A percentile compares a stretch with the other conserved stretches of the same genome.
Conservation (phyloP, 768 basidiomycete genomes). For the Suillus alpinus region DNA sequence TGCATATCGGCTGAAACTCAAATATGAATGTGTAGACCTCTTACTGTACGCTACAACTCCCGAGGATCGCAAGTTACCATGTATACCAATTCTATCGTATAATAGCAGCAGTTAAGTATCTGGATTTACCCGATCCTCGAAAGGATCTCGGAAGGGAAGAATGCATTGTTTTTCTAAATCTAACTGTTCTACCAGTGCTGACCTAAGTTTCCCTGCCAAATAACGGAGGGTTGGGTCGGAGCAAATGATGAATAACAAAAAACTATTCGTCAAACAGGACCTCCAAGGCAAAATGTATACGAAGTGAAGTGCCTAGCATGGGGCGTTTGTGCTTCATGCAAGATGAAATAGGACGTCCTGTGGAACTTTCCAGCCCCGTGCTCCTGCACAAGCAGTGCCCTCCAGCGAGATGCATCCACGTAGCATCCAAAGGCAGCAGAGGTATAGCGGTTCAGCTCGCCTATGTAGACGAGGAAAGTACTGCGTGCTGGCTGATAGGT, state of each 20-base stretch:
- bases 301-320: not conserved
- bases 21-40: constrained; percentile 1
- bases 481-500: not conserved
- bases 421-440: not conserved
- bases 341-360: not conserved
- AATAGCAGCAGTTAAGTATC: not conserved
- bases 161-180: not conserved
- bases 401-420: not conserved
- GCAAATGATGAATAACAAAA: not conserved
- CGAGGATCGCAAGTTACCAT: constrained; percentile 3
- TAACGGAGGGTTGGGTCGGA: too few relatives aligned
- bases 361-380: not conserved
- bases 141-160: constrained; percentile 68
- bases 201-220: too few relatives aligned
- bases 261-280: not conserved
- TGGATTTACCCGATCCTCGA: constrained; percentile 38
- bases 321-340: not conserved
- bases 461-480: not conserved
- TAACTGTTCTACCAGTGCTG: not conserved
- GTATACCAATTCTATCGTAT: constrained; percentile 26
- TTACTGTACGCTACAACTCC: constrained; percentile 2
- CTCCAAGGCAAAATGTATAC: not conserved
- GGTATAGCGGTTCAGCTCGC: not conserved
- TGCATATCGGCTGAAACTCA: constrained; percentile 39
- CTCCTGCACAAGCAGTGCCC: constrained; percentile 1